Evolutionary conservation across 108 stramenopile species (phyloP).

Genomic region (Epipyxis sp.): DNA sequence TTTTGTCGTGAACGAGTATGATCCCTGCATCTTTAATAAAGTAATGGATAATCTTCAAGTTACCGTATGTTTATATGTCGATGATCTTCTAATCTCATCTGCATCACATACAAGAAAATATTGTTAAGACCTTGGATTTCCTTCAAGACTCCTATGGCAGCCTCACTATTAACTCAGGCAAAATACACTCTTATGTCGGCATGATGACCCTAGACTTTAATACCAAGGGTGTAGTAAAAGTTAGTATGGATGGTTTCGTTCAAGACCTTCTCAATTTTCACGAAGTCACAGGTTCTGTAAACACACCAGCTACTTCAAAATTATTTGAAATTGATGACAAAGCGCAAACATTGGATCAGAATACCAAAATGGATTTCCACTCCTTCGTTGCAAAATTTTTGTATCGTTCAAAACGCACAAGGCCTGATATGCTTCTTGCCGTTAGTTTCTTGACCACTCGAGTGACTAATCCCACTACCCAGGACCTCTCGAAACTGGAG

Average conservation of each 20-base stretch:
- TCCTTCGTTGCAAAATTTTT: background rate
- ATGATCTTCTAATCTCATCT: slow-evolving; percentile 5
- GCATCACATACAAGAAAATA: background rate
- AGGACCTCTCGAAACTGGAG: slow-evolving; percentile 9
- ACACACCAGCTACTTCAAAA: slow-evolving; percentile 9
- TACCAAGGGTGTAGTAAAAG: slow-evolving; percentile 1
- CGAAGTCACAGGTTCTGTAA: background rate
- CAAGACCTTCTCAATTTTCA: slow-evolving; percentile 6
- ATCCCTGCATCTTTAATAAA: slow-evolving; percentile 25
- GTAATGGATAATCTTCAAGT: background rate
- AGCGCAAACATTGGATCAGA: background rate
- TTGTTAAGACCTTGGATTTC: background rate
- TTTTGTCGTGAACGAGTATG: slow-evolving; percentile 13
- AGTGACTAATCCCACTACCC: slow-evolving; percentile 9
- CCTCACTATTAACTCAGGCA: background rate
- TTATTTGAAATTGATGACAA: background rate
- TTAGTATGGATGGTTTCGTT: slow-evolving; percentile 4
- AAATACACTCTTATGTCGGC: slow-evolving; percentile 3
- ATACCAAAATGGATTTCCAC: background rate
- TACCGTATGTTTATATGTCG: slow-evolving; percentile 22
- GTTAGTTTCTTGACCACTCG: slow-evolving; percentile 23
- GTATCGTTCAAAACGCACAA: background rate
- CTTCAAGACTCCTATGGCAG: background rate
- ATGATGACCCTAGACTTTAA: slow-evolving; percentile 9
- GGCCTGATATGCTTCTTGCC: slow-evolving; percentile 20